These are phyloP conservation scores for Vigna nakashimae DNA, from an alignment of 306 rosid species.

Conservation along the genomic window DNA sequence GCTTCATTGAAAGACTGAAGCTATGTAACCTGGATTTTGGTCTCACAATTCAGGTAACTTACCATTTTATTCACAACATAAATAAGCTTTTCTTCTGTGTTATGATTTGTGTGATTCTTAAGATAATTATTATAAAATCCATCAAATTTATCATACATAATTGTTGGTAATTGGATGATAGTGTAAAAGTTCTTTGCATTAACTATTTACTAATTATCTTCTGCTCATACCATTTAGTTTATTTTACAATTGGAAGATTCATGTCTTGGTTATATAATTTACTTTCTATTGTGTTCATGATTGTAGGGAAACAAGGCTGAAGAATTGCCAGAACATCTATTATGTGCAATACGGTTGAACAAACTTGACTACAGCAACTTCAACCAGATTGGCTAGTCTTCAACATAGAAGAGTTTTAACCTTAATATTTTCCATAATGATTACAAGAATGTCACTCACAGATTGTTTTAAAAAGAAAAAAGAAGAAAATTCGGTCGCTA, in stretches of 20 bases:
- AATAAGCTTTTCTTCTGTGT: conserved; percentile 14
- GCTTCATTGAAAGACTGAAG: conserved; percentile 81
- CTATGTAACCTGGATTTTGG: conserved; percentile 76
- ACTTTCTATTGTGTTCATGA: conserved; percentile 18
- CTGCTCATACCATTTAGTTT: not conserved
- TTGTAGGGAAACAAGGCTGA: conserved; percentile 83
- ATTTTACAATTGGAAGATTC: conserved; percentile 5
- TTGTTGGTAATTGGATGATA: not conserved
- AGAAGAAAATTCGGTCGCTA: conserved; percentile 11
- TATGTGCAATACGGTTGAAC: conserved; percentile 79
- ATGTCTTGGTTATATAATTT: conserved; percentile 30
- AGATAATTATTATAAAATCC: not conserved
- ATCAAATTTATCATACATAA: not conserved
- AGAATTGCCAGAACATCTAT: conserved; percentile 83
- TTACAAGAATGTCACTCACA: conserved; percentile 25
- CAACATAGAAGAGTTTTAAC: conserved; percentile 28
- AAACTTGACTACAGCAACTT: conserved; percentile 66
- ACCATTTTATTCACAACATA: conserved; percentile 16
- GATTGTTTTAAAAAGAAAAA: conserved; percentile 24
- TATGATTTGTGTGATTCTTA: not conserved
- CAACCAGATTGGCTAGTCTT: conserved; percentile 53
- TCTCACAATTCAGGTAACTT: conserved; percentile 89
- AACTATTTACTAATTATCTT: not conserved
- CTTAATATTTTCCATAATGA: conserved; percentile 19
- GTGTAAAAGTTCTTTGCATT: not conserved